Conservation (phyloP, 129 eudicot genomes). For the Lactuca saligna region DNA sequence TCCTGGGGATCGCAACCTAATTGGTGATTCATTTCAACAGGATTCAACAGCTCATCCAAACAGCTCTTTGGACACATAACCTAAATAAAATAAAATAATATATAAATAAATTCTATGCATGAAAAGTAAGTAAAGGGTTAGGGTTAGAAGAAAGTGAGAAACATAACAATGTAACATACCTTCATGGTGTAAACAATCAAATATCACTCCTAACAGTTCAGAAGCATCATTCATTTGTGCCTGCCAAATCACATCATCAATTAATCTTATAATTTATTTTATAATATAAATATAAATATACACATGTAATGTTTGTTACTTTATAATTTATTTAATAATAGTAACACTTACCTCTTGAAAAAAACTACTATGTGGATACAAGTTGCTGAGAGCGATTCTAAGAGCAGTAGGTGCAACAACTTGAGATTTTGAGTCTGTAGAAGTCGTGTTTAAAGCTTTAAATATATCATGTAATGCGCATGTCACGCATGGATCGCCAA, state of each 20-base stretch:
- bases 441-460: constrained; percentile 56
- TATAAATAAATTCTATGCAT: not conserved
- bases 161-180: too few relatives aligned
- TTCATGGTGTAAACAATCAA: constrained; percentile 92
- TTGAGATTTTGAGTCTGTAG: constrained; percentile 56
- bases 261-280: too few relatives aligned
- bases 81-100: constrained; percentile 21
- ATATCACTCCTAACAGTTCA: constrained; percentile 89
- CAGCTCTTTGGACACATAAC: constrained; percentile 73
- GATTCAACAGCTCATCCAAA: constrained; percentile 73
- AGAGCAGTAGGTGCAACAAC: constrained; percentile 87
- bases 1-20: constrained; percentile 85
- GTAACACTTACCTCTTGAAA: constrained; percentile 65
- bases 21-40: constrained; percentile 85
- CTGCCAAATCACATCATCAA: constrained; percentile 44
- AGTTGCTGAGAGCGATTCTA: constrained; percentile 88
- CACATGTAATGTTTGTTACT: too few relatives aligned
- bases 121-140: constrained; percentile 7
- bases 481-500: constrained; percentile 94
- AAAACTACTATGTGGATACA: constrained; percentile 93
- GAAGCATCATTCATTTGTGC: constrained; percentile 99
- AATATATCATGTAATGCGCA: constrained; percentile 87
- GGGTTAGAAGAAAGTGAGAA: too few relatives aligned
- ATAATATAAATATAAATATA: too few relatives aligned
- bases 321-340: too few relatives aligned